A percentile compares a stretch with the other conserved stretches of the same genome.
phyloP scores from a whole-genome alignment of 2,329 filamentous ascomycete genomes.

The Colletotrichum acutatum region DNA sequence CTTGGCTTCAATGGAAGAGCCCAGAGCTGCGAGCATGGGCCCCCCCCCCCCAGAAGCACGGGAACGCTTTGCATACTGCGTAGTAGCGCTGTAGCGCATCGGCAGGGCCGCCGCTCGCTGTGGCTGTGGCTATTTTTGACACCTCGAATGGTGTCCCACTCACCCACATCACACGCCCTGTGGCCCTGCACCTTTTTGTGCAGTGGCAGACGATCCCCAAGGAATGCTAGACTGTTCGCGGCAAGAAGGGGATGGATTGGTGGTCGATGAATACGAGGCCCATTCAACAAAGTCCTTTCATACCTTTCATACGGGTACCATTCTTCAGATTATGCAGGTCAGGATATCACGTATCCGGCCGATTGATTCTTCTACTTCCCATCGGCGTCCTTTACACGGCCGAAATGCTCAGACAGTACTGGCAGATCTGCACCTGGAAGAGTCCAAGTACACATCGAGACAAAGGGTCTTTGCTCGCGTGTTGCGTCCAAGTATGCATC shows the following conservation, averaged over 20 bases:
- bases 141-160: not conserved
- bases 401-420: not conserved
- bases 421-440: not conserved
- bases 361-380: not conserved
- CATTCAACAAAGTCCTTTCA: not conserved
- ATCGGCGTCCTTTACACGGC: not conserved
- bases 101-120: conserved; percentile 23
- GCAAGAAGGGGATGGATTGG: not conserved
- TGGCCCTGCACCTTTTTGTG: not conserved
- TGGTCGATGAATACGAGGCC: conserved; percentile 26
- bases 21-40: conserved; percentile 6
- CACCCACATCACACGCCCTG: not conserved
- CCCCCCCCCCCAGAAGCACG: not conserved
- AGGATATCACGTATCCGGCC: not conserved
- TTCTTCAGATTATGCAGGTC: not conserved
- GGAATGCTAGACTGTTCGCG: not conserved
- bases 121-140: conserved; percentile 36
- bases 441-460: too few species aligned
- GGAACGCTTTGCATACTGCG: not conserved
- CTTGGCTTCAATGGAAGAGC: not conserved
- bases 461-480: not conserved
- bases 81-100: not conserved
- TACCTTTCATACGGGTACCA: not conserved
- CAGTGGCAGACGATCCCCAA: not conserved
- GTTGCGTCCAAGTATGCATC: not conserved